Evolutionary conservation across 768 basidiomycete species (phyloP), one percentile per base, ranked within the genome.

Genomic region (Amanita rimosa): DNA sequence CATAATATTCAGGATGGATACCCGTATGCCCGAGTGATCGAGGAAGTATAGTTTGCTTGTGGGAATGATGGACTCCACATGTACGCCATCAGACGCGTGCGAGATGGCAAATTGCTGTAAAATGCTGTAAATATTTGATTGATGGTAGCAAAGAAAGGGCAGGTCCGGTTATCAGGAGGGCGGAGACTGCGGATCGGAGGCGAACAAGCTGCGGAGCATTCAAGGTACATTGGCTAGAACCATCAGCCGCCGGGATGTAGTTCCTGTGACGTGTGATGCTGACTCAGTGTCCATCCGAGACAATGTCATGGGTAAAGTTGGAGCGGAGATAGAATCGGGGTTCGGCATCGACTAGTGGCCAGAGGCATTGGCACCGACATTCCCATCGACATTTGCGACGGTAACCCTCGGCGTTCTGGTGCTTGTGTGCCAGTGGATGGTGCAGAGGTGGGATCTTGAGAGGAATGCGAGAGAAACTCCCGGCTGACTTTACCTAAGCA

Each of bases 401-500:
- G 24, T 22, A n/a, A 38, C 27, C 24, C 27, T 22, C 33, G 13
- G 21, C 21, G 40, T 33, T 48, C 52, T 53, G 49, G 51, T 46
- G 46, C 45, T 33, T 37, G 40, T 24, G 36, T 33, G 35, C 42
- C 53, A 47, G 53, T 52, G 52, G 33, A 46, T 49, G 37, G 51
- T 44, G 47, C 40, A 39, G 46, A 52, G 50, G 50, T 45, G 49
- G 50, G 40, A 38, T 22, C 9, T 37, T n/a, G 17, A 43, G 33
- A 33, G 29, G 22, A 27, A 36, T 21, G n/a, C 31, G 29, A 41
- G 38, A 34, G 47, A 22, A 17, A 43, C 24, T 41, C 11, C 19
- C n/a, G 38, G 38, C 52, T 54, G 51, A 55, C 51, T 62, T 68
- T 66, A 67, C 53, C 62, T 71, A 69, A 71, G 66, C 69, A 68